Evolutionary conservation across 192 early-diverging fungal genomes (phyloP), one percentile per base, ranked within the genome.

Genomic region (Chytriomyces sp.): DNA sequence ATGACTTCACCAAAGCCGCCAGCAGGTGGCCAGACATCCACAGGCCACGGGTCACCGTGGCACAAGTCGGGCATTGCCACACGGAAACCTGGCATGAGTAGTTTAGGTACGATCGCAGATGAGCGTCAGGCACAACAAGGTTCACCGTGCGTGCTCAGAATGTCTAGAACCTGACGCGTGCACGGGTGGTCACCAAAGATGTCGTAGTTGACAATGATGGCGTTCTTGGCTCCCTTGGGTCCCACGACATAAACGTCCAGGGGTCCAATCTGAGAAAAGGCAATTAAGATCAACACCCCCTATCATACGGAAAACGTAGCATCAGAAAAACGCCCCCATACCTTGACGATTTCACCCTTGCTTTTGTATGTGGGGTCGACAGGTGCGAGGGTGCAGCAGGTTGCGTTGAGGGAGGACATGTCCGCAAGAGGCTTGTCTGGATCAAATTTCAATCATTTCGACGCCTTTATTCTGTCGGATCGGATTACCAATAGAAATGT

Each of bases 61-160:
- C 30, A 59, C 36, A 71, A 37, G 41, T 66, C 73, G 3, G 73
- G 73, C 54, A 74, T 56, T 0, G 56, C 73, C 10, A 74, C 73
- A 28, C 44, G 64, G 62, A 40, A 64, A 7, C 53, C 63, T 36
- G 41, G 12, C 41, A 10, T 49, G 10, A 10, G 12, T 44, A 10
- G 7, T 44, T 49, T 14, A 49, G 14, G 1, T n/a, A 49, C 2
- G 44, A 49, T 49, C 2, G 44, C 44, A n/a, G 44, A 3, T 49
- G 14, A n/a, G 14, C 17, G n/a, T 49, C 1, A 49, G 14, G 12
- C 1, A 49, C 44, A 49, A 22, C 22, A 3, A 49, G 17, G 22
- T 14, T 49, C 22, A 3, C 44, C 44, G 19, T 66, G 62, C 22
- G 28, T 31, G 6, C 33, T 10, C 39, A 74, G 64, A 12, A 66